Percentiles rank a stretch among this genome's conserved stretches.
phyloP scores from a whole-genome alignment of 2,329 filamentous ascomycete species.

The Pseudocercospora pini-densiflorae region DNA sequence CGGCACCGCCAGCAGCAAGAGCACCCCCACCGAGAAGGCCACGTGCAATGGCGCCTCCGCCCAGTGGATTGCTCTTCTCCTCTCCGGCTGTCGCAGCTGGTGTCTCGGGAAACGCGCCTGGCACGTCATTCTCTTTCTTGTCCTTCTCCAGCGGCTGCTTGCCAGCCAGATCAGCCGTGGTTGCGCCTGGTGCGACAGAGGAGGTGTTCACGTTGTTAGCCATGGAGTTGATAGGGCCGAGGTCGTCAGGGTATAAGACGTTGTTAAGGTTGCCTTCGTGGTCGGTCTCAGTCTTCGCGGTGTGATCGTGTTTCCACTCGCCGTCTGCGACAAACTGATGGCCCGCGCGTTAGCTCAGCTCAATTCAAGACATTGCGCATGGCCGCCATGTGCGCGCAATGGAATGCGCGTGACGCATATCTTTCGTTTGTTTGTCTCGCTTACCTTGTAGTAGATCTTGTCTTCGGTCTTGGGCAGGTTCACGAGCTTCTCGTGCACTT shows the following conservation, averaged over 20 bases:
- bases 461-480: constrained; percentile 63
- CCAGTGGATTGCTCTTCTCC: constrained; percentile 8
- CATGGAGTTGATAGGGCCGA: constrained; percentile 58
- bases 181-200: constrained; percentile 70
- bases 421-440: constrained; percentile 30
- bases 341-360: constrained; percentile 16
- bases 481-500: constrained; percentile 80
- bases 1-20: constrained; percentile 15
- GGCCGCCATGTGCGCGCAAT: constrained; percentile 8
- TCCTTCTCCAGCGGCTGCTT: constrained; percentile 62
- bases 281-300: constrained; percentile 81
- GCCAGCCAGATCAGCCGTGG: constrained; percentile 72
- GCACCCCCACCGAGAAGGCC: constrained; percentile 12
- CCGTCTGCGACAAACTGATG: constrained; percentile 92
- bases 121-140: constrained; percentile 45
- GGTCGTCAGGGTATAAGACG: constrained; percentile 77
- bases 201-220: constrained; percentile 56
- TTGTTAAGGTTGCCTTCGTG: constrained; percentile 88
- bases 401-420: constrained; percentile 1
- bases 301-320: constrained; percentile 82
- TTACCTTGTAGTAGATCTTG: constrained; percentile 95
- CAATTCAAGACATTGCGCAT: background rate
- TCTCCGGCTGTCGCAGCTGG: constrained; percentile 56
- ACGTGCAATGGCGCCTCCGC: constrained; percentile 12
- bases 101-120: constrained; percentile 75